These are phyloP conservation scores for Pythium folliculosum DNA, from an alignment of 352 stramenopile species.

Conservation along the genomic window DNA sequence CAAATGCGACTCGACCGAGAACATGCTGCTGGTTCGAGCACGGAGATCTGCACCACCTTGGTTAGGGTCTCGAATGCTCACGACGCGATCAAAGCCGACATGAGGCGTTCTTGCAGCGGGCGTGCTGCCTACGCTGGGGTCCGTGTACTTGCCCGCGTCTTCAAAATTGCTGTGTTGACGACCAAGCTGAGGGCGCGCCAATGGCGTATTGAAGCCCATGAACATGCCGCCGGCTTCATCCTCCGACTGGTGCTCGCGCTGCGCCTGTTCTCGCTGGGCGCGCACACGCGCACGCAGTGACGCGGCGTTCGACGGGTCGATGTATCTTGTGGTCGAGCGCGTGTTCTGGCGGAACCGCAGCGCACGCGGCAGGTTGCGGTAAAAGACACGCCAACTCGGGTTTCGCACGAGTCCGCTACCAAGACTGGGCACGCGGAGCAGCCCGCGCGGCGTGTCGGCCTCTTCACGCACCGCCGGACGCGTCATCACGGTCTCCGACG, in stretches of 20 bases:
- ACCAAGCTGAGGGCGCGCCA: constrained; percentile 5
- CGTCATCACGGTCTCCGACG: constrained; percentile 19
- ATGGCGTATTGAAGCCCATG: constrained; percentile 6
- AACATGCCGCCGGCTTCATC: not conserved
- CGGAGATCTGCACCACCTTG: constrained; percentile 1
- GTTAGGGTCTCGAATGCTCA: constrained; percentile 11
- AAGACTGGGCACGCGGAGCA: constrained; percentile 11
- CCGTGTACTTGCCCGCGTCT: constrained; percentile 23
- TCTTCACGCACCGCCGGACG: constrained; percentile 15
- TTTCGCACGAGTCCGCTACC: constrained; percentile 32
- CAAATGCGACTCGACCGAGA: constrained; percentile 54
- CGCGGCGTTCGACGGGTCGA: constrained; percentile 67
- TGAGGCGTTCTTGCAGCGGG: constrained; percentile 6
- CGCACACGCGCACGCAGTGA: constrained; percentile 58
- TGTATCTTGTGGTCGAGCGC: constrained; percentile 74
- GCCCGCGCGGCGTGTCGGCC: constrained; percentile 16
- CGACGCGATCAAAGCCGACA: constrained; percentile 8
- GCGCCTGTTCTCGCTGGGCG: constrained; percentile 43
- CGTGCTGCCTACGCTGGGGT: constrained; percentile 2
- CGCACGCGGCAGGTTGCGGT: constrained; percentile 57
- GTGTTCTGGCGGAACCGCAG: constrained; percentile 79
- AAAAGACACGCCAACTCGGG: constrained; percentile 63
- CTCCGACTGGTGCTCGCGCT: constrained; percentile 22
- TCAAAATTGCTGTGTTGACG: constrained; percentile 32
- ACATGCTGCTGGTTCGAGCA: constrained; percentile 54